Evolutionary conservation across 2,329 filamentous ascomycete genomes (phyloP).

Genomic region (Aspergillus neotritici): DNA sequence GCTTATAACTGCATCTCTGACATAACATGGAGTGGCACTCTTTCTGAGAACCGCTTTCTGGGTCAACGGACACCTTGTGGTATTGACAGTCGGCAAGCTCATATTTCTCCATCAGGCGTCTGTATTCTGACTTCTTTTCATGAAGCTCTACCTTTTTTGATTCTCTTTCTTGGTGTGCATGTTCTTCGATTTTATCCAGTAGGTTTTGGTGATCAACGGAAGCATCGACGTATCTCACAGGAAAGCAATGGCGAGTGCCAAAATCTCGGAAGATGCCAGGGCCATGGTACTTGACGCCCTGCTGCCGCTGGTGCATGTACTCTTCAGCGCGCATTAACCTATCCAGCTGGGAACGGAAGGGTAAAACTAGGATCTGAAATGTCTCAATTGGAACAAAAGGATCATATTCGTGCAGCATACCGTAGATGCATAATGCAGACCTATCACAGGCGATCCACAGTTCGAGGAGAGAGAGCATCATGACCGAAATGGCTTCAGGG

Average conservation of each 20-base stretch:
- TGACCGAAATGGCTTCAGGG: constrained; percentile 48
- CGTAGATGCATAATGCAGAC: constrained; percentile 34
- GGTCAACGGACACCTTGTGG: background rate
- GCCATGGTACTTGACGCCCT: constrained; percentile 8
- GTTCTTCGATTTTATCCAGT: constrained; percentile 32
- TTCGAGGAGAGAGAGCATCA: constrained; percentile 53
- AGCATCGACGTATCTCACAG: constrained; percentile 45
- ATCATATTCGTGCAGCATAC: constrained; percentile 44
- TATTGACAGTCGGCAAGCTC: constrained; percentile 4
- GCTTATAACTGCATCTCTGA: constrained; percentile 30
- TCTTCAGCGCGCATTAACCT: constrained; percentile 38
- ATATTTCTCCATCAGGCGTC: constrained; percentile 17
- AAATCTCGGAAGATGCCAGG: constrained; percentile 37
- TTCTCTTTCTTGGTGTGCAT: constrained; percentile 27
- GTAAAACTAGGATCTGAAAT: constrained; percentile 18
- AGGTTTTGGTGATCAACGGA: constrained; percentile 39
- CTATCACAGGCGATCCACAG: constrained; percentile 56
- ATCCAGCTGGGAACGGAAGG: constrained; percentile 17
- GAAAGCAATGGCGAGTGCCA: constrained; percentile 37
- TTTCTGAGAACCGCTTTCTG: constrained; percentile 1
- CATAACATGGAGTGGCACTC: constrained; percentile 24
- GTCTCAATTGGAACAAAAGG: constrained; percentile 38
- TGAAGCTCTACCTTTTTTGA: constrained; percentile 23
- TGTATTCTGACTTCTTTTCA: constrained; percentile 24
- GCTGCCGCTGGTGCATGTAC: constrained; percentile 40